Percentiles rank a stretch among this genome's conserved stretches.
phyloP scores from a whole-genome alignment of 2,329 filamentous ascomycete genomes.

The Aureobasidium uvarum region DNA sequence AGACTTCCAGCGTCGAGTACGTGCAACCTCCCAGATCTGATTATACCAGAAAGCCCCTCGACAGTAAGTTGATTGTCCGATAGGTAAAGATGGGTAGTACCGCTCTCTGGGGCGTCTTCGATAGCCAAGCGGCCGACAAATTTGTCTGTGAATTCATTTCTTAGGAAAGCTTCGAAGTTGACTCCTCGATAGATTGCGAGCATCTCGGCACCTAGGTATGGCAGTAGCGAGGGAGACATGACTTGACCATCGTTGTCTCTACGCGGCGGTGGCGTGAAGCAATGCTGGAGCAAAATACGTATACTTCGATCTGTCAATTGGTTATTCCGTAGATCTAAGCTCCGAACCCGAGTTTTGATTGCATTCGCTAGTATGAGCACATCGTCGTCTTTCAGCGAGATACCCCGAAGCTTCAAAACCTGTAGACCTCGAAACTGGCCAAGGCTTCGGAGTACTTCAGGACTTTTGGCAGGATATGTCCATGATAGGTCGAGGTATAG shows the following conservation, averaged over 20 bases:
- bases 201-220: slow-evolving; percentile 42
- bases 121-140: slow-evolving; percentile 56
- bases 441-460: slow-evolving; percentile 49
- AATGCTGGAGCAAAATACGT: slow-evolving; percentile 52
- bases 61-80: slow-evolving; percentile 56
- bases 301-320: slow-evolving; percentile 56
- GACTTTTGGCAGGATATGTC: slow-evolving; percentile 36
- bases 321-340: slow-evolving; percentile 59
- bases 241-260: slow-evolving; percentile 24
- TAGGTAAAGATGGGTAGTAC: slow-evolving; percentile 61
- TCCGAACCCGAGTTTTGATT: slow-evolving; percentile 53
- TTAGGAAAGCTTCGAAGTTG: slow-evolving; percentile 54
- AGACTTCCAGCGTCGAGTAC: slow-evolving; percentile 57
- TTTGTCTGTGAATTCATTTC: slow-evolving; percentile 49
- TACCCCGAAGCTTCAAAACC: slow-evolving; percentile 56
- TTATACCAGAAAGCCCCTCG: slow-evolving; percentile 54
- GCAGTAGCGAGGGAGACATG: slow-evolving; percentile 34
- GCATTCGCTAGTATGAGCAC: slow-evolving; percentile 53
- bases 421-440: slow-evolving; percentile 52
- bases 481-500: slow-evolving; percentile 60
- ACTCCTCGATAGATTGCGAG: slow-evolving; percentile 46
- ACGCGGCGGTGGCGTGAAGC: slow-evolving; percentile 40
- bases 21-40: slow-evolving; percentile 53
- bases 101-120: slow-evolving; percentile 54
- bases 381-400: slow-evolving; percentile 55